These are phyloP conservation scores for Entamoeba moshkovskii DNA, from an alignment of 208 protist genomes.

Conservation along the genomic window DNA sequence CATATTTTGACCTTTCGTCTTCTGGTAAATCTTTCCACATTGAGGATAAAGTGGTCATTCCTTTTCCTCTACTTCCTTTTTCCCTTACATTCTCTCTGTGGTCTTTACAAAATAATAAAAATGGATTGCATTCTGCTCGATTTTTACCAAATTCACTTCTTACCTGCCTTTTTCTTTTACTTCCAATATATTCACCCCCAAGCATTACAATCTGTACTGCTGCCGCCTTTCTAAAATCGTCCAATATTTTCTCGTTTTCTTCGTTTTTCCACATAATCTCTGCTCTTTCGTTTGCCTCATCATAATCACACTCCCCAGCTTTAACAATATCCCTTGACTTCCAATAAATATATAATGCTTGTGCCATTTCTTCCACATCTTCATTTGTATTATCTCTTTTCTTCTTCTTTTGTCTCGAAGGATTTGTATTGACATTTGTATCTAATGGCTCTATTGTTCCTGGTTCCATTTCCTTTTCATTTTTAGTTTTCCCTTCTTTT, in stretches of 20 bases:
- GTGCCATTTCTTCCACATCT: background rate
- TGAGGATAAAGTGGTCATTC: background rate
- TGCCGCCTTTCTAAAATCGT: background rate
- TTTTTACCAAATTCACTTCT: background rate
- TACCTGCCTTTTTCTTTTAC: background rate
- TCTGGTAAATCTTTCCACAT: background rate
- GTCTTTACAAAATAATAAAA: background rate
- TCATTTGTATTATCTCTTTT: background rate
- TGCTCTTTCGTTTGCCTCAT: background rate
- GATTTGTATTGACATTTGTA: background rate
- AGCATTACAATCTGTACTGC: background rate
- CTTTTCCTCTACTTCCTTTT: background rate
- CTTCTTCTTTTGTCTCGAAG: background rate
- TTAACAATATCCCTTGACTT: background rate
- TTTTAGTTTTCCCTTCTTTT: background rate
- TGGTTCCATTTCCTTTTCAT: background rate
- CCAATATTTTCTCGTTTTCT: background rate
- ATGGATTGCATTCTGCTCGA: background rate
- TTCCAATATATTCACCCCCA: background rate
- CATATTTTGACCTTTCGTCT: background rate
- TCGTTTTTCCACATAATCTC: background rate
- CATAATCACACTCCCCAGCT: background rate
- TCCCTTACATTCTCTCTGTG: background rate
- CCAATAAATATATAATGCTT: background rate
- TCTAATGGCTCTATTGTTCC: background rate